Evolutionary conservation across 345 rosid genomes (phyloP), one percentile per base, ranked within the genome.

Genomic region (Gynandropsis gynandra): DNA sequence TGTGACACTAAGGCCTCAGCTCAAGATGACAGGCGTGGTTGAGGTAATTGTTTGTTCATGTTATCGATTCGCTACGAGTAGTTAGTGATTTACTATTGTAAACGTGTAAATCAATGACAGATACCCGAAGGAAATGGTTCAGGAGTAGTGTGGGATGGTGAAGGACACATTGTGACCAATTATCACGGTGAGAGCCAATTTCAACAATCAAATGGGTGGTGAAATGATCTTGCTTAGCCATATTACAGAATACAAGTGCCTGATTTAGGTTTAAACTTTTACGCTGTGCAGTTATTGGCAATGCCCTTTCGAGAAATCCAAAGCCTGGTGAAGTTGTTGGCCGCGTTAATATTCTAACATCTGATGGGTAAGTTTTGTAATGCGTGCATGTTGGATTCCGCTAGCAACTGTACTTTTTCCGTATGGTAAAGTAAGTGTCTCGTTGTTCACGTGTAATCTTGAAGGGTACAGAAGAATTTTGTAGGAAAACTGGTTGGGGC

Each of bases 91-190:
- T 47, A 13, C 14, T 4, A 0, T 16, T 20, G 0, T 14, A 40
- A 17, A 38, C 51, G 16, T 24, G 29, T 24, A 33, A 57, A 19
- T 8, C 18, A 37, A 50, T 9, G 7, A 29, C 74, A 90, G 98
- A 70, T 90, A 71, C 98, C 95, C 1, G 98, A 90, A 79, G 98
- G 98, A 71, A 90, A 90, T 66, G 98, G 98, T 41, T 90, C 96
- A n/a, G 98, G 98, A 24, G 96, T 87, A 13, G 95, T 90, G 40
- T 90, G 98, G 98, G 82, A 84, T 71, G 77, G 48, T 56, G 61
- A 74, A 42, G 98, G 98, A 53, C 95, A 90, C 62, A 76, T 90
- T 49, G 92, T 90, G 39, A 90, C 98, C 33, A 90, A 90, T 67
- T 90, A 82, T 74, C 98, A 90, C 39, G 98, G 98, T 87, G 78